phyloP scores from a whole-genome alignment of 768 basidiomycete genomes.

The Mycena galopus region DNA sequence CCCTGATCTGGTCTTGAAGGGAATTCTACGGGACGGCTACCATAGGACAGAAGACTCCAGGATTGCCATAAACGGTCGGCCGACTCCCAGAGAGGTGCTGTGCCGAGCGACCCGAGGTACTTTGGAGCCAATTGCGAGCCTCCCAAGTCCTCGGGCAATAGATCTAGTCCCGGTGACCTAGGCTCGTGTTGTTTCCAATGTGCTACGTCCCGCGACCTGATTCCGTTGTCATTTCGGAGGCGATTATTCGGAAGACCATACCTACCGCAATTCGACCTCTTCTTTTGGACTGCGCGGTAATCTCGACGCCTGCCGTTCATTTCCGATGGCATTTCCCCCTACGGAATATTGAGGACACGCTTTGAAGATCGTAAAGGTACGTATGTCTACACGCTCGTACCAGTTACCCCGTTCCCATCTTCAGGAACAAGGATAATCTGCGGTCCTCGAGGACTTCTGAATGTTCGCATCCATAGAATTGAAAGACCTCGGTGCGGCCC shows the following conservation, averaged over 20 bases:
- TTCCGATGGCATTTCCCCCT: conserved; percentile 20
- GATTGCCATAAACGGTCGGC: conserved; percentile 11
- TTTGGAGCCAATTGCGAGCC: conserved; percentile 2
- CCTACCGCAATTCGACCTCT: not conserved
- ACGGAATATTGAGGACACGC: conserved; percentile 17
- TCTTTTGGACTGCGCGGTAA: not conserved
- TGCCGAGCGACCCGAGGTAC: conserved; percentile 4
- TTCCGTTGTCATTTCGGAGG: not conserved
- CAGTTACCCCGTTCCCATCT: conserved; percentile 11
- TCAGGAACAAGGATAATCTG: conserved; percentile 20
- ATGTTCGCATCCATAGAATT: not conserved
- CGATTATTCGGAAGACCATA: conserved; percentile 8
- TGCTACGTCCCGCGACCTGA: not conserved
- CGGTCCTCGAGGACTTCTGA: not conserved
- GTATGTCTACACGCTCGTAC: conserved; percentile 12
- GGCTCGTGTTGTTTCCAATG: not conserved
- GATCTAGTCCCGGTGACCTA: conserved; percentile 16
- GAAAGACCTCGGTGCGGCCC: not conserved
- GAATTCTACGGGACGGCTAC: not conserved
- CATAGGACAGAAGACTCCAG: not conserved
- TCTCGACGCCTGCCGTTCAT: not conserved
- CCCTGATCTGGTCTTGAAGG: not conserved
- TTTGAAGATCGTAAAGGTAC: conserved; percentile 14
- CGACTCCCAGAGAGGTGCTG: conserved; percentile 1
- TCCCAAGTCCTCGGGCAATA: too few relatives aligned